phyloP scores from a whole-genome alignment of 305 asterid genomes.

The Ajuga reptans region DNA sequence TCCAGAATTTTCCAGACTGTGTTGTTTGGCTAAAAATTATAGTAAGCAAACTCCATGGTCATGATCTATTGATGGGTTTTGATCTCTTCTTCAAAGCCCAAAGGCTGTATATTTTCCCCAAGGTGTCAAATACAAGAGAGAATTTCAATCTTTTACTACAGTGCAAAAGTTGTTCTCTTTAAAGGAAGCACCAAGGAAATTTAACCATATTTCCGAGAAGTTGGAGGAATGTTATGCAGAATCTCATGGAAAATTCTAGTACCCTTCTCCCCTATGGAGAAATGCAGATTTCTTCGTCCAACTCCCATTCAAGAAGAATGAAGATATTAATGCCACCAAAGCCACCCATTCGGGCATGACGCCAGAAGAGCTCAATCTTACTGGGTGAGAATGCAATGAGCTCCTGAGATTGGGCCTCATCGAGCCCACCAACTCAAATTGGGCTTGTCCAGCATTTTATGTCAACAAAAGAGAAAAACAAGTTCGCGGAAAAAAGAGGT shows the following conservation, averaged over 20 bases:
- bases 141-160: background rate
- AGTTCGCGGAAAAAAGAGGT: too few species aligned
- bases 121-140: background rate
- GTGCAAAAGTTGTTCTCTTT: background rate
- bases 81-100: background rate
- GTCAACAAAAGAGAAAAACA: background rate
- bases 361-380: background rate
- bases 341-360: background rate
- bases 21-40: background rate
- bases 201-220: too few species aligned
- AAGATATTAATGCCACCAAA: background rate
- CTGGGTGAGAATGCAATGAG: background rate
- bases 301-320: background rate
- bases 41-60: background rate
- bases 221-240: too few species aligned
- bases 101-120: background rate
- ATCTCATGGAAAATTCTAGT: too few species aligned
- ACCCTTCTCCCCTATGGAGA: background rate
- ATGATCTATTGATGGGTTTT: background rate
- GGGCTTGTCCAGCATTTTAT: background rate
- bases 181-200: background rate
- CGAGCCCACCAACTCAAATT: background rate
- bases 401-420: background rate
- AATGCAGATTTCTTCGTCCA: background rate
- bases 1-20: background rate